Evolutionary conservation across 2,329 filamentous ascomycete species (phyloP).

Genomic region (Karstenula rhodostoma): DNA sequence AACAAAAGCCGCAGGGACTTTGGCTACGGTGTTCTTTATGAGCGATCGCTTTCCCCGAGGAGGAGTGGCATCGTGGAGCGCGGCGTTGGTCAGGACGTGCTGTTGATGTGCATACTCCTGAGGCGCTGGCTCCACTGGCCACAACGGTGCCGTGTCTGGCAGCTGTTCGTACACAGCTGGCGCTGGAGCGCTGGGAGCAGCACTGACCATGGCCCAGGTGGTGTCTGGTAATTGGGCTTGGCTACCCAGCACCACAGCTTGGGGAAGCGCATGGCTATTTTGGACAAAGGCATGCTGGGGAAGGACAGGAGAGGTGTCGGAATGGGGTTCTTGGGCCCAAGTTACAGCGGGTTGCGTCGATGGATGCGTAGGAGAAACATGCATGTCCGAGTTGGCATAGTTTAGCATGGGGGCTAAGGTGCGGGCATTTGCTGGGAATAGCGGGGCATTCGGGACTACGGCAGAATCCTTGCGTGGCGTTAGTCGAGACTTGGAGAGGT

Average conservation of each 20-base stretch:
- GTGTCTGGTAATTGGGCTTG: conserved; percentile 9
- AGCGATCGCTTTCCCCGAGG: conserved; percentile 16
- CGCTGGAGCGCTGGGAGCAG: conserved; percentile 1
- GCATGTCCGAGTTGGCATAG: conserved; percentile 24
- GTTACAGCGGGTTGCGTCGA: conserved; percentile 26
- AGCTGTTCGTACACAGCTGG: conserved; percentile 19
- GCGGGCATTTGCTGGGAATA: conserved; percentile 30
- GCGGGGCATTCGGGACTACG: conserved; percentile 32
- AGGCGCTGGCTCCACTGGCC: conserved; percentile 24
- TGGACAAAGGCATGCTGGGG: conserved; percentile 28
- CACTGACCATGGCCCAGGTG: conserved; percentile 15
- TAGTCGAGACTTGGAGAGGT: conserved; percentile 25
- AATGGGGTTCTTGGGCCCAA: conserved; percentile 23
- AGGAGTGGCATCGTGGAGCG: conserved; percentile 12
- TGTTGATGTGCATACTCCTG: conserved; percentile 26
- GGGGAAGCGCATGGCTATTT: conserved; percentile 21
- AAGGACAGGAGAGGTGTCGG: conserved; percentile 20
- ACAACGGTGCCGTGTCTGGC: conserved; percentile 28
- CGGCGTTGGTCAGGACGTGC: conserved; percentile 20
- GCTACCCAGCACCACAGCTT: conserved; percentile 19
- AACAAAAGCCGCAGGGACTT: conserved; percentile 44
- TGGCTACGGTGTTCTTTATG: conserved; percentile 37
- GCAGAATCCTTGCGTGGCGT: conserved; percentile 30
- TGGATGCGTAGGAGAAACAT: conserved; percentile 24
- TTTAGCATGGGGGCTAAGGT: conserved; percentile 33